Evolutionary conservation across 495 filamentous ascomycete genomes (phyloP), one percentile per base, ranked within the genome.

Genomic region (Beverwykella pulmonaria): DNA sequence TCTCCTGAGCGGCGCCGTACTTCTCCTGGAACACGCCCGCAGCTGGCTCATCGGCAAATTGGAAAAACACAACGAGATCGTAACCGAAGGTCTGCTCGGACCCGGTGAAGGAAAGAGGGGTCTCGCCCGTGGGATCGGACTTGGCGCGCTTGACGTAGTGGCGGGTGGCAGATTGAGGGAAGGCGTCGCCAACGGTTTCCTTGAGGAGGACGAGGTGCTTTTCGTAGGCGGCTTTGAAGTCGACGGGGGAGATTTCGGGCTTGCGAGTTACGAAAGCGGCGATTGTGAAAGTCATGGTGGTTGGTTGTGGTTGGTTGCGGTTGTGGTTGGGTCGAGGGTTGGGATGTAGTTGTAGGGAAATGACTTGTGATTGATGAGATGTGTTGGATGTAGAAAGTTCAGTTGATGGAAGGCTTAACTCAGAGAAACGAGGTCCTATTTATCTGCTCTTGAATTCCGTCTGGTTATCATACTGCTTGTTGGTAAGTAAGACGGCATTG

Each of bases 11-110:
- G 10, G 48, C 58, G 14, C 41, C 47, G 29, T 61, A 61, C 58
- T 61, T 61, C 26, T 52, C 22, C 29, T 61, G 44, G 47, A 61
- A 61, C 17, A 29, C 22, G 8, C 20, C 19, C 14, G 58, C 58
- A 9, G 26, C 30, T 2, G 22, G 5, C 27, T 61, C 58, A 27
- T 61, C 46, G 5, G 26, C 58, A 46, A 61, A 61, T 2, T 7
- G n/a, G 46, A 61, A 46, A 46, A 61, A 50, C 15, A 27, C 27
- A n/a, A 61, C 46, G 46, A 61, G 58, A 29, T 61, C 58, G 58
- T 61, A 61, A 10, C 34, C 46, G 23, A 61, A 61, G 58, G 39
- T 46, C 10, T 34, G 41, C 14, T 61, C 30, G 3, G 39, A 44
- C 2, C 46, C 41, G 25, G 46, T 53, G 47, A 50, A 52, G 17